Evolutionary conservation across 768 basidiomycete genomes (phyloP).

Genomic region (Amanita jacksonii): DNA sequence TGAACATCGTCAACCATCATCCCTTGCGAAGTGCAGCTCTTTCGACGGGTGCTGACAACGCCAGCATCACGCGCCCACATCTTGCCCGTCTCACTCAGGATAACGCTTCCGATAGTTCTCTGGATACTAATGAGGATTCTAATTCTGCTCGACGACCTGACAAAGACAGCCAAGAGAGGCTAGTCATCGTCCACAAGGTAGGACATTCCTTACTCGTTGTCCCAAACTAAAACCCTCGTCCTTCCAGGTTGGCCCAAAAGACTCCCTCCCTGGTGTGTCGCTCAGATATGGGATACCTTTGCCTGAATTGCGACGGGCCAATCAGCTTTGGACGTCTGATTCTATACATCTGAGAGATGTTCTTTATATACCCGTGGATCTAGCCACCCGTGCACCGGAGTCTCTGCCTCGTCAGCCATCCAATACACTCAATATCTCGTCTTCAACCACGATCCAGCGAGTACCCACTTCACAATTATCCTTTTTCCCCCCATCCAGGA

Average conservation of each 20-base stretch:
- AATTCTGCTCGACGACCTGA: too few species aligned
- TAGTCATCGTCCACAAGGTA: slow-evolving; percentile 56
- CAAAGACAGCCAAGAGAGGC: slow-evolving; percentile 28
- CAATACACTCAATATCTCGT: neutral
- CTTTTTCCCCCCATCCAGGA: slow-evolving; percentile 44
- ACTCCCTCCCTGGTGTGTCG: slow-evolving; percentile 82
- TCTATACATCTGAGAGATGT: slow-evolving; percentile 80
- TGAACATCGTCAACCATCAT: slow-evolving; percentile 3
- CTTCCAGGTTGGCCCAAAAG: slow-evolving; percentile 53
- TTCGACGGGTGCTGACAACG: slow-evolving; percentile 11
- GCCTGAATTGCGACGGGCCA: slow-evolving; percentile 74
- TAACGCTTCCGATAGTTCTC: slow-evolving; percentile 17
- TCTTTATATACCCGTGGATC: slow-evolving; percentile 71
- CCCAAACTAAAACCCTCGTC: neutral
- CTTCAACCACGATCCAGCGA: slow-evolving; percentile 25
- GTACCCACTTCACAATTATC: slow-evolving; percentile 43
- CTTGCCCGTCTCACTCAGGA: slow-evolving; percentile 26
- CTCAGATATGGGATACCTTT: slow-evolving; percentile 84
- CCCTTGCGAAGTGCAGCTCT: slow-evolving; percentile 12
- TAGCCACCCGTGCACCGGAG: slow-evolving; percentile 28
- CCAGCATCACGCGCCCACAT: slow-evolving; percentile 30
- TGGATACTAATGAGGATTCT: too few species aligned
- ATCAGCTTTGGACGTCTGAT: slow-evolving; percentile 92
- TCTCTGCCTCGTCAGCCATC: neutral
- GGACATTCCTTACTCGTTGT: slow-evolving; percentile 8